Percentiles rank a stretch among this genome's conserved stretches.
phyloP scores from a whole-genome alignment of 2,329 filamentous ascomycete species.

The Ophiostoma ips region DNA sequence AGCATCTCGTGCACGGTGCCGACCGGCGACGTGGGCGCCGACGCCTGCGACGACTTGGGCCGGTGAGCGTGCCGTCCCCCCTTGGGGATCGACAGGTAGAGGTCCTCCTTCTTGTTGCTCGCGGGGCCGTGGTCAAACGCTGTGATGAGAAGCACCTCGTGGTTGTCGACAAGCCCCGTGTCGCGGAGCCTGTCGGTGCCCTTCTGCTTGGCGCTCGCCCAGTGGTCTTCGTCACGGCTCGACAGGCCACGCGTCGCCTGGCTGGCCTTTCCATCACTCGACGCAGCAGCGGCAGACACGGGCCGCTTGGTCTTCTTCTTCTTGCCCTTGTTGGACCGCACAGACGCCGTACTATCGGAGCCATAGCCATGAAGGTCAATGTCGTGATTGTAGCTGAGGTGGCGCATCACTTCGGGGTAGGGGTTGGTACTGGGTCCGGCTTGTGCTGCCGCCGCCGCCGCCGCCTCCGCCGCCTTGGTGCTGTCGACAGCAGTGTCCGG shows the following conservation, averaged over 20 bases:
- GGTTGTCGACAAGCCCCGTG: slow-evolving; percentile 50
- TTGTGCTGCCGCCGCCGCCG: neutral
- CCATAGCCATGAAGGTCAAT: slow-evolving; percentile 39
- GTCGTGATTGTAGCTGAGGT: slow-evolving; percentile 64
- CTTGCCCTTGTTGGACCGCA: neutral
- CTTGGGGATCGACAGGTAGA: neutral
- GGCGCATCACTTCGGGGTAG: slow-evolving; percentile 15
- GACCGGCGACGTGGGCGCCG: neutral
- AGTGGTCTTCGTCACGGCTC: slow-evolving; percentile 66
- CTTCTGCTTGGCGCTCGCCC: slow-evolving; percentile 49
- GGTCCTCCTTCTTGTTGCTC: neutral
- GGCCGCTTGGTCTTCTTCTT: no score
- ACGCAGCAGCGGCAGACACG: no score
- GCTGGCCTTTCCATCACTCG: slow-evolving; percentile 17
- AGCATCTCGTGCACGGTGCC: slow-evolving; percentile 25
- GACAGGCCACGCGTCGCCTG: slow-evolving; percentile 68
- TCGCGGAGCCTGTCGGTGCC: slow-evolving; percentile 54
- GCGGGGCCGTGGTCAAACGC: slow-evolving; percentile 3
- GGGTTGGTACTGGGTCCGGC: neutral
- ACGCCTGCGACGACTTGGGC: neutral
- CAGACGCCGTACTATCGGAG: neutral
- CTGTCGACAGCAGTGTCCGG: neutral
- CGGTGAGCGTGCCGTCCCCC: neutral
- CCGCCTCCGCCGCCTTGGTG: no score
- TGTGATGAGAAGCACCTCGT: slow-evolving; percentile 57